A percentile compares a stretch with the other conserved stretches of the same genome.
Conservation (phyloP, 1,139 yeast genomes). For the Diutina neorugosa region DNA sequence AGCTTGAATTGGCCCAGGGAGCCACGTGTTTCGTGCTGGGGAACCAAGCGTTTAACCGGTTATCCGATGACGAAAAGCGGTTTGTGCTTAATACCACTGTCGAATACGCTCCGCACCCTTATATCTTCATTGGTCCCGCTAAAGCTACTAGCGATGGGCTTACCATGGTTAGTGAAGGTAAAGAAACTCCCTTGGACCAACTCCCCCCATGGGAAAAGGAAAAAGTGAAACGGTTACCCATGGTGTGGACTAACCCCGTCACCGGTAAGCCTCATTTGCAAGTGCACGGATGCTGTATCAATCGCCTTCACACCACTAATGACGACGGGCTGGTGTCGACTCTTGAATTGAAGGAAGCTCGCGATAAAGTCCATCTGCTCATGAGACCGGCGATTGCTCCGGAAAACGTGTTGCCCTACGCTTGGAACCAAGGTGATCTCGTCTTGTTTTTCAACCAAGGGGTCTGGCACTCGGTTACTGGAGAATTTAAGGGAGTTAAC, state of each 20-base stretch:
- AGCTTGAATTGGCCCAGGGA: constrained; percentile 60
- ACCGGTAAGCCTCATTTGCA: constrained; percentile 74
- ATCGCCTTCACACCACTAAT: constrained; percentile 44
- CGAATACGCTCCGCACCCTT: constrained; percentile 86
- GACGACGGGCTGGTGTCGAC: constrained; percentile 38
- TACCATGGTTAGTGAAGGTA: constrained; percentile 72
- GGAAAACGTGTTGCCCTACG: constrained; percentile 60
- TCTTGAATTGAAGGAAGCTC: constrained; percentile 55
- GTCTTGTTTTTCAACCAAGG: constrained; percentile 81
- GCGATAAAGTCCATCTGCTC: constrained; percentile 53
- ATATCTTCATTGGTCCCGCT: constrained; percentile 71
- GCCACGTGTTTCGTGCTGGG: constrained; percentile 85
- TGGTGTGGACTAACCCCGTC: constrained; percentile 90
- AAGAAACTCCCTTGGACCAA: constrained; percentile 51
- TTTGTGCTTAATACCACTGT: constrained; percentile 66
- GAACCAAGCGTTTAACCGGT: constrained; percentile 53
- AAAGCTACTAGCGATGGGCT: constrained; percentile 76
- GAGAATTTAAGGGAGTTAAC: constrained; percentile 51
- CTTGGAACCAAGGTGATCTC: constrained; percentile 73
- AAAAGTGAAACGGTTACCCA: constrained; percentile 63
- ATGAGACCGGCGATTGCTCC: constrained; percentile 86
- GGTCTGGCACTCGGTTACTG: constrained; percentile 84
- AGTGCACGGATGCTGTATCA: constrained; percentile 78
- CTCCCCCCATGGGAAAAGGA: constrained; percentile 74
- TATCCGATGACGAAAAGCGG: constrained; percentile 58